A percentile compares a stretch with the other conserved stretches of the same genome.
Conservation (phyloP, 768 basidiomycete genomes). For the Tephrocybe sp. region DNA sequence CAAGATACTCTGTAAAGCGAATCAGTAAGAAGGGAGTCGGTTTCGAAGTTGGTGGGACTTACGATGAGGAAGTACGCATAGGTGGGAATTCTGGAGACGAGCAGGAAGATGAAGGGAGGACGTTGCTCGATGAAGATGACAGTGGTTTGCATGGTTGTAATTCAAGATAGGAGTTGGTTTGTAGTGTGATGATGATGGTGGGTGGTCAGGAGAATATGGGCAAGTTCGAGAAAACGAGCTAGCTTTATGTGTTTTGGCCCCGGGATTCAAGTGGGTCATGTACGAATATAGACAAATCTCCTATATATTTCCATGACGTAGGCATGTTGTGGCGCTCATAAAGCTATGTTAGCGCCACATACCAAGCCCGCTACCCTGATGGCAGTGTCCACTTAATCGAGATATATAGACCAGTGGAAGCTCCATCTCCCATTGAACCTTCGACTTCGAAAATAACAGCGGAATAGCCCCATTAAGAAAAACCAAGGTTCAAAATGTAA, state of each 20-base stretch:
- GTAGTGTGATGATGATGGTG: background rate
- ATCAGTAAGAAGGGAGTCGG: constrained; percentile 8
- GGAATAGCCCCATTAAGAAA: too few species aligned
- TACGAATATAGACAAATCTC: background rate
- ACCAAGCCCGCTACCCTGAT: background rate
- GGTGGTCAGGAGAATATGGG: background rate
- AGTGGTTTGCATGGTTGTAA: background rate
- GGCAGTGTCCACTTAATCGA: background rate
- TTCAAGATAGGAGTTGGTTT: constrained; percentile 1
- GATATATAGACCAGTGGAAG: too few species aligned
- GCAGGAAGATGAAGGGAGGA: background rate
- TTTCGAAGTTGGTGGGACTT: background rate
- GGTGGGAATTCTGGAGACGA: constrained; percentile 2
- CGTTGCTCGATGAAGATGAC: constrained; percentile 4
- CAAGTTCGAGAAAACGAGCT: background rate
- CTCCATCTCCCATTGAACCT: too few species aligned
- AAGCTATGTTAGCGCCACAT: background rate
- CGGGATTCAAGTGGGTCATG: constrained; percentile 4
- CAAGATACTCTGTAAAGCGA: constrained; percentile 3
- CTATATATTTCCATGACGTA: constrained; percentile 1
- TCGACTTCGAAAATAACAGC: too few species aligned
- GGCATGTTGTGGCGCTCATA: background rate
- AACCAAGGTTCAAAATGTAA: too few species aligned
- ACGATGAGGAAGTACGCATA: constrained; percentile 1
- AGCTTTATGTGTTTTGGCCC: constrained; percentile 3